These are phyloP conservation scores for Solanum aculeatissimum DNA, from an alignment of 305 asterid species.

Conservation along the genomic window DNA sequence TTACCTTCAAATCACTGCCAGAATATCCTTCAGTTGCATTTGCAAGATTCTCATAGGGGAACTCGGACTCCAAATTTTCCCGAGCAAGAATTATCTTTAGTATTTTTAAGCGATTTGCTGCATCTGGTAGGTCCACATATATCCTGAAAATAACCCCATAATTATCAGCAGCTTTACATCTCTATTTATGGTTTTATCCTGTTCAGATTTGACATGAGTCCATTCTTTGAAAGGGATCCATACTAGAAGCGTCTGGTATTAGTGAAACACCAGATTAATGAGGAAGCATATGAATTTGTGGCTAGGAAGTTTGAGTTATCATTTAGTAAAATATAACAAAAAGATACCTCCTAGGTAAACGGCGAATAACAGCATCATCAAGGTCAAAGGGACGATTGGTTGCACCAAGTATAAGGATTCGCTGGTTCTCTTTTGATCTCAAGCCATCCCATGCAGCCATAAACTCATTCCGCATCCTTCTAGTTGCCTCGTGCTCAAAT, in stretches of 20 bases:
- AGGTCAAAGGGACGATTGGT: constrained; percentile 98
- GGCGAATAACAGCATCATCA: constrained; percentile 99
- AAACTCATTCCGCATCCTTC: constrained; percentile 97
- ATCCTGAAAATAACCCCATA: constrained; percentile 44
- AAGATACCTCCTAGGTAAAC: constrained; percentile 84
- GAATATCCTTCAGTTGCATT: constrained; percentile 95
- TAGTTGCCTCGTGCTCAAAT: constrained; percentile 93
- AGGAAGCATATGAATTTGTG: background rate
- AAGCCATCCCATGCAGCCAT: constrained; percentile 99
- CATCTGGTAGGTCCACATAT: constrained; percentile 92
- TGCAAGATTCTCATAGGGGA: constrained; percentile 70
- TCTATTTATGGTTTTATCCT: background rate
- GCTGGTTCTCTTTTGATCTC: constrained; percentile 90
- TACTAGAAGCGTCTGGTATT: background rate
- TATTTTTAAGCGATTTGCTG: constrained; percentile 77
- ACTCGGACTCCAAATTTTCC: constrained; percentile 68
- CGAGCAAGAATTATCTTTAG: constrained; percentile 68
- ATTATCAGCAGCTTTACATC: background rate
- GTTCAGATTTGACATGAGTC: background rate
- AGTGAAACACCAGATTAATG: background rate
- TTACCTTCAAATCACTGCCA: constrained; percentile 97
- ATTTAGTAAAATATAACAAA: background rate
- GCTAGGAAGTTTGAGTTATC: background rate
- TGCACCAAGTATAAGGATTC: constrained; percentile 95
- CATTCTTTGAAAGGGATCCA: background rate